Base-by-base conservation (phyloP, 352 stramenopile species). In the Globisporangium sylvaticum region DNA sequence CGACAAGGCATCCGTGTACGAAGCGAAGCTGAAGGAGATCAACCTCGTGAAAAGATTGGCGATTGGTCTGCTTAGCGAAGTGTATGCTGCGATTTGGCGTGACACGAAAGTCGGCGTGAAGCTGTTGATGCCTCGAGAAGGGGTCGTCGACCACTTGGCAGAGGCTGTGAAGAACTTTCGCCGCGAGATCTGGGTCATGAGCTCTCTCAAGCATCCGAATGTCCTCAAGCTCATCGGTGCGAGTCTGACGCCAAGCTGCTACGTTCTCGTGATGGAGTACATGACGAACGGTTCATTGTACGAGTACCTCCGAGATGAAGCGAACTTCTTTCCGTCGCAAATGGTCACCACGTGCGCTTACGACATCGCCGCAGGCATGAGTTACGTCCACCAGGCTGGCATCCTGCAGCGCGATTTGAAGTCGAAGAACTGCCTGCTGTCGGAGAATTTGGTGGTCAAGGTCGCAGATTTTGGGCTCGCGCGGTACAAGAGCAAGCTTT, bases 231-330 rank as follows among this genome's bases (percentile, higher is more conserved):
- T 93, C 50, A 87, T 93, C 29, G 85, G 85, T 53, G 85, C 85
- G 59, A 91, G 83, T 59, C 70, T 92, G 60, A 93, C 85, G 25
- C 80, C 81, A 15, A 87, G 69, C 39, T 93, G 85, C 67, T 93
- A 93, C 65, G 85, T 93, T 25, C 78, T 93, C 29, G 80, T 93
- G 27, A 93, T 93, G 85, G 85, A 93, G 69, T 93, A 93, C 70
- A 93, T 93, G 85, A 70, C 85, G 25, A 93, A 93, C 62, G 85
- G 85, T 37, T 91, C 83, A n/a, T 65, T 93, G 12, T 93, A 93
- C 72, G 85, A 93, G 18, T 93, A 92, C 57, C 46, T 93, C 24
- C 80, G 85, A 37, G 85, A 93, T 62, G 69, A 80, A 32, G 82
- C 79, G 39, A 93, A 92, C 58, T 91, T 93, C 34, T 82, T 92